Evolutionary conservation across 148 eudicot genomes (phyloP), one percentile per base, ranked within the genome.

Genomic region (Mesembryanthemum crystallinum): DNA sequence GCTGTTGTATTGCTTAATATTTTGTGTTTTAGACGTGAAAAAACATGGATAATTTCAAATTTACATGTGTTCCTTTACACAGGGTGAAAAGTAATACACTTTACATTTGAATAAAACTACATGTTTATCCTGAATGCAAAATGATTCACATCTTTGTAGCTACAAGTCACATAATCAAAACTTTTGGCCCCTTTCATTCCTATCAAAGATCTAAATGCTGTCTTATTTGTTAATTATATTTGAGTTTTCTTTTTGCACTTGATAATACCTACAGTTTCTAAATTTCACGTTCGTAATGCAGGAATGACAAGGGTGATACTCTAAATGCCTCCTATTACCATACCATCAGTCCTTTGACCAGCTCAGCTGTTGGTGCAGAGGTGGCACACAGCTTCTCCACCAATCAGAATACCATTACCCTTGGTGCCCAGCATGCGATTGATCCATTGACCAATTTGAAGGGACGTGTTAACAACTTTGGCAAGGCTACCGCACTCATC

Each of bases 241-340:
- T n/a, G n/a, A 21, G 28, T 1, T 8, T n/a, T 42, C 51, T 45
- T 52, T 25, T 27, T 18, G 66, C 3, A 15, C 47, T 23, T 25
- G 20, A 9, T 60, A 28, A 30, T 58, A 30, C 33, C 62, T 30
- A 30, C 10, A 21, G 24, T 5, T n/a, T 1, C 1, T 15, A 7
- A 18, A 35, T 42, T 27, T 45, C 23, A 15, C 39, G 32, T 61
- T 37, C 21, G 29, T 58, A 35, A 60, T 77, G 58, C 77, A 90
- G 91, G 82, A 85, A 90, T 71, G 84, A 88, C 84, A 90, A 90
- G 77, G 88, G 88, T 42, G 84, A 90, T 37, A 75, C 72, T 15
- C 62, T 90, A 76, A 86, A 73, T 72, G 94, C 89, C 28, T 88
- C 89, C 5, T 90, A 87, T 84, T 88, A 88, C 81, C 94, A 90